Conservation (phyloP, 345 rosid genomes). For the Eucalyptus polybractea region DNA sequence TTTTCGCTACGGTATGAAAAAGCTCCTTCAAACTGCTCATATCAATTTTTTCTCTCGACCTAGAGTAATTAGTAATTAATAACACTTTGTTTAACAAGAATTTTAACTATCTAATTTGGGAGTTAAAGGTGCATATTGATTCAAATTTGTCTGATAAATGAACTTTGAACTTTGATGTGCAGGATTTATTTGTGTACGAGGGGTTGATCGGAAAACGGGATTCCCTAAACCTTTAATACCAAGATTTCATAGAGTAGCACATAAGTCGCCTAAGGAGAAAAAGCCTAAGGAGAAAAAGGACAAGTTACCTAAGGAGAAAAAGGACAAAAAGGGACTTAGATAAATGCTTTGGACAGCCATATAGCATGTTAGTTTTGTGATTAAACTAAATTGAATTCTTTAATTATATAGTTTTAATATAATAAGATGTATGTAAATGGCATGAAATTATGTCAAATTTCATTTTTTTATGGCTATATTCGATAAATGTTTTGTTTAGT, state of each 20-base stretch:
- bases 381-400: not conserved
- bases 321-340: not conserved
- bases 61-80: not conserved
- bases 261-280: not conserved
- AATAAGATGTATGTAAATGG: not conserved
- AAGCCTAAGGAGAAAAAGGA: not conserved
- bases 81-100: not conserved
- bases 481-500: not conserved
- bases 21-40: not conserved
- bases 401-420: not conserved
- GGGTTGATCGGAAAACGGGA: conserved; percentile 11
- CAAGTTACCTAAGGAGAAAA: not conserved
- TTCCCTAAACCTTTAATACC: conserved; percentile 12
- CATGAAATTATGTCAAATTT: not conserved
- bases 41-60: not conserved
- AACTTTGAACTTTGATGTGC: not conserved
- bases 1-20: conserved; percentile 30
- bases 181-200: conserved; percentile 55
- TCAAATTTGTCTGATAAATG: not conserved
- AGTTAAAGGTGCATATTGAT: not conserved
- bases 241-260: conserved; percentile 22
- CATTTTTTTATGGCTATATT: not conserved
- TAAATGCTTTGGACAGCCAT: no score
- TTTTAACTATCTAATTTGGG: not conserved
- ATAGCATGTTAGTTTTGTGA: not conserved